Conservation (phyloP, 306 rosid species). For the Cucurbita pepo region DNA sequence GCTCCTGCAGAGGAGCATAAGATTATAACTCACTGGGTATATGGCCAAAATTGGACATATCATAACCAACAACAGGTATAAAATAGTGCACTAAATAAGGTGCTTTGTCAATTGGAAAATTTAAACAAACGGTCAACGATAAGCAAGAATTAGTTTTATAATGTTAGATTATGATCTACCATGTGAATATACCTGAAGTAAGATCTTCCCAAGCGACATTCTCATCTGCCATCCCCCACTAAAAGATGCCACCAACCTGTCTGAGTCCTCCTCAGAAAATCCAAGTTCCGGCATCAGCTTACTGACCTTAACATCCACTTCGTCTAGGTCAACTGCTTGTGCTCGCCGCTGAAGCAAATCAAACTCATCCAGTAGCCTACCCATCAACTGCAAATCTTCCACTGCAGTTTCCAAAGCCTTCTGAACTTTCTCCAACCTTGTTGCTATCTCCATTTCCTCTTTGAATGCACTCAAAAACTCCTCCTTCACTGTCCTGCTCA, state of each 20-base stretch:
- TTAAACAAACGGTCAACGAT: neutral
- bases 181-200: slow-evolving; percentile 54
- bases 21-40: neutral
- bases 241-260: slow-evolving; percentile 84
- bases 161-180: neutral
- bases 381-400: slow-evolving; percentile 82
- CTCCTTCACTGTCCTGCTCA: slow-evolving; percentile 76
- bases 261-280: slow-evolving; percentile 64
- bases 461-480: slow-evolving; percentile 79
- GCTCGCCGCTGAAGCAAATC: slow-evolving; percentile 77
- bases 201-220: slow-evolving; percentile 94
- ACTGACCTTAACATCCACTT: slow-evolving; percentile 65
- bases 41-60: neutral
- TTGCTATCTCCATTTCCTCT: slow-evolving; percentile 78
- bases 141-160: slow-evolving; percentile 4
- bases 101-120: neutral
- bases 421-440: slow-evolving; percentile 72
- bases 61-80: neutral
- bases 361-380: slow-evolving; percentile 86
- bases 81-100: neutral
- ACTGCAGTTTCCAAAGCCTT: slow-evolving; percentile 73
- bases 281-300: slow-evolving; percentile 89
- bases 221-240: slow-evolving; percentile 99
- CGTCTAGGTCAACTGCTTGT: slow-evolving; percentile 50
- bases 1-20: slow-evolving; percentile 50